These are phyloP conservation scores for Circinella umbellata DNA, from an alignment of 371 early-diverging fungal genomes.

Conservation along the genomic window DNA sequence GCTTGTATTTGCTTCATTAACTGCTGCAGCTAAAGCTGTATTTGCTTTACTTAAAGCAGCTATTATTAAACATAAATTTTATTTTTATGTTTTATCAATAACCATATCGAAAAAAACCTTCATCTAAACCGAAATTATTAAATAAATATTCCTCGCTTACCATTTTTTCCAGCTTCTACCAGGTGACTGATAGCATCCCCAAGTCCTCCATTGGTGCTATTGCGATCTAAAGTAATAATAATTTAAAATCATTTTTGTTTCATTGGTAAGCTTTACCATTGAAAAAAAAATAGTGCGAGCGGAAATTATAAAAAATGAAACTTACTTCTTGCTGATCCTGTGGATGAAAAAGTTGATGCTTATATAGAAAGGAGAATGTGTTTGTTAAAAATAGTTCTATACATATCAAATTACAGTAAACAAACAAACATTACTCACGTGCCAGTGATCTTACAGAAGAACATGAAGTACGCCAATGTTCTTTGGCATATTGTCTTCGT, in stretches of 20 bases:
- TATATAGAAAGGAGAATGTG: not conserved
- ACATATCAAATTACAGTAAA: not conserved
- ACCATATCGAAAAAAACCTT: too few relatives aligned
- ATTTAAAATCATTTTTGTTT: not conserved
- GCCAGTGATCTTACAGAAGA: not conserved
- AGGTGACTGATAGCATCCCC: not conserved
- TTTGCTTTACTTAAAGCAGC: too few relatives aligned
- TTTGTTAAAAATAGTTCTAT: not conserved
- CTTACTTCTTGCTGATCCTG: slow-evolving; percentile 14
- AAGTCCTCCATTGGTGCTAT: not conserved
- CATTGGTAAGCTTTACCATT: slow-evolving; percentile 4
- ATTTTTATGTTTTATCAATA: too few relatives aligned
- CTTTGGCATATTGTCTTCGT: not conserved
- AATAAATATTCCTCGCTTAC: not conserved
- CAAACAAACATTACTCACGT: slow-evolving; percentile 1
- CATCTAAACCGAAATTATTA: too few relatives aligned
- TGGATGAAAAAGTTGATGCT: slow-evolving; percentile 5
- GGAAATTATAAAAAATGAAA: not conserved
- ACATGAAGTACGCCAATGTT: not conserved
- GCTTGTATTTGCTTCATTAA: not conserved
- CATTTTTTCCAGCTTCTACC: not conserved
- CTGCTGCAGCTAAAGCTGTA: not conserved
- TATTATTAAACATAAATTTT: too few relatives aligned
- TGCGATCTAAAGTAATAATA: not conserved
- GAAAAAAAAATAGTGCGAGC: not conserved